Evolutionary conservation across 345 rosid genomes (phyloP), one percentile per base, ranked within the genome.

Genomic region (Bretschneidera sinensis): DNA sequence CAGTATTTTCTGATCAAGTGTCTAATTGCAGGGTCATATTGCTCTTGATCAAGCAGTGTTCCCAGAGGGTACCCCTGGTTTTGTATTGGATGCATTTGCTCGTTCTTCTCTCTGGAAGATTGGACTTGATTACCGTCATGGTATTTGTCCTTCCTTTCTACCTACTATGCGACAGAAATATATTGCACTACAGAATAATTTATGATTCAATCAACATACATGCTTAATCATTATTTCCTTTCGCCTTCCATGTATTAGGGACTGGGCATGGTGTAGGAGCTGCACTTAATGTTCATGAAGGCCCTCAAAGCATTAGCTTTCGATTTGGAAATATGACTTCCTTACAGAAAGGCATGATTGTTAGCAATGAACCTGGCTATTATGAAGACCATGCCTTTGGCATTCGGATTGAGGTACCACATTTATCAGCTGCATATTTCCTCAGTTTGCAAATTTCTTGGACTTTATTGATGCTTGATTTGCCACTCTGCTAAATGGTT

Each of bases 251-350:
- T 67, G 70, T 45, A 48, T 64, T 73, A 94, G 99, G 97, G 69
- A 89, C 97, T 15, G 99, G 97, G 17, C 99, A 94, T 64, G 97
- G 99, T 0, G 99, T 87, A 49, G 99, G 99, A 39, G 99, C 97
- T 33, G 97, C 96, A 48, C 71, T 92, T 57, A 92, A 89, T 75
- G 97, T 92, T 54, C 98, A 92, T 70, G 98, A 92, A 76, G 98
- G 98, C 21, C 98, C 98, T 71, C 98, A 92, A 76, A 79, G 97
- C 74, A 92, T 92, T 51, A 92, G 97, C 76, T 94, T 64, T 66
- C 79, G 97, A 53, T 89, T 65, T 63, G 99, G 99, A 64, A 94
- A 94, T 78, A 71, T 67, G 69, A 87, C 89, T 43, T 80, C 97
- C 61, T 65, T 89, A 69, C 86, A 80, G 65, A 77, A 61, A 75